Conservation (phyloP, 495 filamentous ascomycete species). For the Chaetomidium leptoderma region DNA sequence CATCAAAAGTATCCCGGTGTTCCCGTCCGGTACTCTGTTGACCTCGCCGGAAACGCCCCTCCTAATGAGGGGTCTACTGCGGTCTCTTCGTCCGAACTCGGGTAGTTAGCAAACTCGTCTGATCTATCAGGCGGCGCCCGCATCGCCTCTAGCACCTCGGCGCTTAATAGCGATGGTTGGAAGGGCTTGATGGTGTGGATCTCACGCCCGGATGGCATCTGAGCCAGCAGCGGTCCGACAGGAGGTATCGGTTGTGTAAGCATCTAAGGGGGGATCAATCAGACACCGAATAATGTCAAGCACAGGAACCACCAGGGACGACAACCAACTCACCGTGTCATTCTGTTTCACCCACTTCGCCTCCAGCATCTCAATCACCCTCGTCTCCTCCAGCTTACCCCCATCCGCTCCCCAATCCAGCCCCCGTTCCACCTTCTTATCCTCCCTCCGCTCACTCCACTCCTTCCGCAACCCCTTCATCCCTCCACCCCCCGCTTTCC, state of each 20-base stretch:
- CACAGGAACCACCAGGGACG: neutral
- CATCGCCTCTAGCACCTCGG: conserved; percentile 53
- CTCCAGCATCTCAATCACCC: conserved; percentile 81
- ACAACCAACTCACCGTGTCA: conserved; percentile 64
- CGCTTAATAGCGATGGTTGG: conserved; percentile 53
- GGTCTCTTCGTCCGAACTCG: conserved; percentile 47
- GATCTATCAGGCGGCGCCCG: conserved; percentile 43
- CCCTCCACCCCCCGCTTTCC: conserved; percentile 27
- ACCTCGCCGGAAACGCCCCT: conserved; percentile 39
- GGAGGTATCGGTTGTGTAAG: conserved; percentile 75
- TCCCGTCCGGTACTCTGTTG: conserved; percentile 34
- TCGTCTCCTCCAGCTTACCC: conserved; percentile 75
- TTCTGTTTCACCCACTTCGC: conserved; percentile 89
- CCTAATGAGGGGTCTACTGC: conserved; percentile 21
- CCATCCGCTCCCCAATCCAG: conserved; percentile 76
- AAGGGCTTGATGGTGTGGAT: conserved; percentile 65
- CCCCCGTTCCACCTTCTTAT: conserved; percentile 63
- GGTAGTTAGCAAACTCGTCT: conserved; percentile 47
- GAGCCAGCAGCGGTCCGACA: conserved; percentile 61
- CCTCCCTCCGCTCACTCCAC: conserved; percentile 64
- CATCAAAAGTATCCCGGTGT: conserved; percentile 41
- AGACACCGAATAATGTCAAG: neutral
- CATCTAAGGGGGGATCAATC: conserved; percentile 50
- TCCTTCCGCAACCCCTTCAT: conserved; percentile 68
- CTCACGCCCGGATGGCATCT: conserved; percentile 82